Evolutionary conservation across 495 filamentous ascomycete species (phyloP).

Genomic region (Penicillium nucicola): DNA sequence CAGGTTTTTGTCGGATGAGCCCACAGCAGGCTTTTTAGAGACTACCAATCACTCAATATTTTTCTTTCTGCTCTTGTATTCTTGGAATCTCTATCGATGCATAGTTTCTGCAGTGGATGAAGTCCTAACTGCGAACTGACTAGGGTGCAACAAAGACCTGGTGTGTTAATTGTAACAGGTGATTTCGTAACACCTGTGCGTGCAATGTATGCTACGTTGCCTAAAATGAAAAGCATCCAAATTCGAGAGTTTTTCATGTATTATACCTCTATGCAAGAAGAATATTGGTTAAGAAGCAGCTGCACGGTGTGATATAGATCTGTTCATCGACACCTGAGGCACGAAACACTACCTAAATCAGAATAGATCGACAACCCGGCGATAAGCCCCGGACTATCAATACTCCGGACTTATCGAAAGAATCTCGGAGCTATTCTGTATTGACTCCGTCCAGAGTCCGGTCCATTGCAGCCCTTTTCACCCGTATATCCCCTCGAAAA

Average conservation of each 20-base stretch:
- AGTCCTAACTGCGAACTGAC: too few relatives aligned
- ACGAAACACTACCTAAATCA: not conserved
- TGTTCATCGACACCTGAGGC: not conserved
- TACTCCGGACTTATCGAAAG: constrained; percentile 26
- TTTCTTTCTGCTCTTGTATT: too few relatives aligned
- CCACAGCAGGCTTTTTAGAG: not conserved
- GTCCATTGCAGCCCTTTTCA: constrained; percentile 7
- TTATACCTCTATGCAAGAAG: too few relatives aligned
- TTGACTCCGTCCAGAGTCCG: constrained; percentile 5
- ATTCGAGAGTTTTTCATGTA: too few relatives aligned
- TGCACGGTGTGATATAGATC: not conserved
- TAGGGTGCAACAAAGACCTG: too few relatives aligned
- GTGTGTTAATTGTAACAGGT: too few relatives aligned
- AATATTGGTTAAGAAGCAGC: not conserved
- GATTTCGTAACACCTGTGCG: too few relatives aligned
- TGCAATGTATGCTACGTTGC: too few relatives aligned
- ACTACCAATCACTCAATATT: too few relatives aligned
- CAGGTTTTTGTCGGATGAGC: constrained; percentile 52
- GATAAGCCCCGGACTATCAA: constrained; percentile 16
- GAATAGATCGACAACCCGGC: not conserved
- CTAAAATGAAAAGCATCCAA: too few relatives aligned
- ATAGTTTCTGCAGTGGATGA: too few relatives aligned
- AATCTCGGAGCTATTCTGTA: constrained; percentile 17
- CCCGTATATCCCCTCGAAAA: not conserved
- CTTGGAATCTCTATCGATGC: too few relatives aligned